These are phyloP conservation scores for Diatrype stigma DNA, from an alignment of 2,329 filamentous ascomycete species.

Conservation along the genomic window DNA sequence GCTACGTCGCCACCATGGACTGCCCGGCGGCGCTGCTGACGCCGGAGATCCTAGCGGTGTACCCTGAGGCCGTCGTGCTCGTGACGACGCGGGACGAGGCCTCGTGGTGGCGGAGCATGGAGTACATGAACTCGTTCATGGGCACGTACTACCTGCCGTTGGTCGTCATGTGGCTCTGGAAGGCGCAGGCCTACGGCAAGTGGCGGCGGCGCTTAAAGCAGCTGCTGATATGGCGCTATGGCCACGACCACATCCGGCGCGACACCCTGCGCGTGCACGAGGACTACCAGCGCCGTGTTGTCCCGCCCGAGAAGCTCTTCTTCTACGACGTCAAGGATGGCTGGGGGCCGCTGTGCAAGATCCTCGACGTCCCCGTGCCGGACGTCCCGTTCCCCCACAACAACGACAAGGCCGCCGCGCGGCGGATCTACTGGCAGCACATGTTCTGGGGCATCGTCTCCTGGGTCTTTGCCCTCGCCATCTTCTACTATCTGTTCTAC, in stretches of 20 bases:
- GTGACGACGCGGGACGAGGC: conserved; percentile 35
- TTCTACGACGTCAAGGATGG: conserved; percentile 32
- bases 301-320: conserved; percentile 30
- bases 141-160: conserved; percentile 30
- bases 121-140: conserved; percentile 27
- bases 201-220: conserved; percentile 28
- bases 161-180: conserved; percentile 28
- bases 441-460: conserved; percentile 21
- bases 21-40: conserved; percentile 37
- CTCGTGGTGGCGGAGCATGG: conserved; percentile 35
- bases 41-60: conserved; percentile 43
- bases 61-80: conserved; percentile 46
- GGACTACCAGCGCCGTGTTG: conserved; percentile 26
- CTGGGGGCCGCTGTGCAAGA: conserved; percentile 31
- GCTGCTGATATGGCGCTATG: conserved; percentile 27
- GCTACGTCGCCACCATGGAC: conserved; percentile 37
- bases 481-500: conserved; percentile 17
- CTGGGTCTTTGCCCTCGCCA: conserved; percentile 24
- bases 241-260: conserved; percentile 26
- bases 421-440: conserved; percentile 22
- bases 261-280: conserved; percentile 27
- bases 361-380: conserved; percentile 29
- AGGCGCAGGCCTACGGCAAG: conserved; percentile 27
- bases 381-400: conserved; percentile 32
- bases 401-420: conserved; percentile 26